These are phyloP conservation scores for Neurospora terricola DNA, from an alignment of 495 filamentous ascomycete species.

Conservation along the genomic window DNA sequence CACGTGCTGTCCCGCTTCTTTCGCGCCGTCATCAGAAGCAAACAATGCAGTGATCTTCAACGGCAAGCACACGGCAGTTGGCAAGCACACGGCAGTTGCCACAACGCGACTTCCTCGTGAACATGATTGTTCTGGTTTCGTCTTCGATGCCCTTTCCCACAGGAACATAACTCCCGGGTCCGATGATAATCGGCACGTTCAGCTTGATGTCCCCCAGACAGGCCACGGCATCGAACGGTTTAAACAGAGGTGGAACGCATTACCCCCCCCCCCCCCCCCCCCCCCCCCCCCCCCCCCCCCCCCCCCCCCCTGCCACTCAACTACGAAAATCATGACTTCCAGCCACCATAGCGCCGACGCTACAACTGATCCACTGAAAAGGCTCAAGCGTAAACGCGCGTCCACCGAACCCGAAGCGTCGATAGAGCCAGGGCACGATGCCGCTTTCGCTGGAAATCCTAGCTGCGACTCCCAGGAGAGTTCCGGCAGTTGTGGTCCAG, in stretches of 20 bases:
- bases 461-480: neutral
- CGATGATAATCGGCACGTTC: neutral
- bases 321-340: neutral
- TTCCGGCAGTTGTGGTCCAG: neutral
- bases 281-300: neutral
- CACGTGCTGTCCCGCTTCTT: constrained; percentile 33
- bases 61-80: neutral
- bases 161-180: neutral
- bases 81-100: neutral
- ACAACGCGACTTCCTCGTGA: neutral
- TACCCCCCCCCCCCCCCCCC: neutral
- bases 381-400: constrained; percentile 6
- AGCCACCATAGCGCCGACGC: neutral
- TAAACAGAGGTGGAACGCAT: neutral
- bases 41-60: neutral
- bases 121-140: neutral
- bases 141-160: neutral
- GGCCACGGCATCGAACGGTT: neutral
- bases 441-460: neutral
- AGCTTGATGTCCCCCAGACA: neutral
- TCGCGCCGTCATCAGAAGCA: constrained; percentile 16
- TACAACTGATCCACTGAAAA: neutral
- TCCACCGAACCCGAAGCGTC: neutral
- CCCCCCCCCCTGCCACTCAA: neutral
- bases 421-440: neutral